Conservation (phyloP, 139 green algal species). For the Haematococcus lacustris region DNA sequence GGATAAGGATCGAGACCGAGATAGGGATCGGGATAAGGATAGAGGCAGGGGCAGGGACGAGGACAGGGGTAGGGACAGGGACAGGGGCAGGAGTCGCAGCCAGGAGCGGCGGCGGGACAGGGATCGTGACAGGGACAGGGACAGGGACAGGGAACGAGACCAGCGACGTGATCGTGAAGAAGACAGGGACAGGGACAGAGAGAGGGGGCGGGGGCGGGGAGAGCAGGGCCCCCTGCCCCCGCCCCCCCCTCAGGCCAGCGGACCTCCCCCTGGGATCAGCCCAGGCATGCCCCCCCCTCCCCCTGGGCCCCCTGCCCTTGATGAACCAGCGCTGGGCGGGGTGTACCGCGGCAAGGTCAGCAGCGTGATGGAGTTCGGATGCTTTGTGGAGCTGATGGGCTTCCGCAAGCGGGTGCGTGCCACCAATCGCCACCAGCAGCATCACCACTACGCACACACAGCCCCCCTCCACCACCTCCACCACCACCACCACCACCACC, state of each 20-base stretch:
- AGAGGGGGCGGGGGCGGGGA: neutral
- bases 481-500: no score
- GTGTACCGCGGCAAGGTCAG: slow-evolving; percentile 67
- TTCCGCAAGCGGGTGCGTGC: slow-evolving; percentile 25
- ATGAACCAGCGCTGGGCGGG: no score
- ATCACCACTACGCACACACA: no score
- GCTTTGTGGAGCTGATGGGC: slow-evolving; percentile 88
- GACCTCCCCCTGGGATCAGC: no score
- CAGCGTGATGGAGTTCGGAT: slow-evolving; percentile 91
- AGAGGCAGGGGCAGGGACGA: slow-evolving; percentile 11
- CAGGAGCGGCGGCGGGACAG: neutral
- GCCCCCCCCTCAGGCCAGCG: slow-evolving; percentile 15
- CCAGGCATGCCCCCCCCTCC: slow-evolving; percentile 20
- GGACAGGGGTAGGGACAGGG: slow-evolving; percentile 4
- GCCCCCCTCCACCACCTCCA: no score
- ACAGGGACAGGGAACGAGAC: slow-evolving; percentile 2
- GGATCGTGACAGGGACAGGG: slow-evolving; percentile 1
- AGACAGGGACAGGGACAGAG: slow-evolving; percentile 13
- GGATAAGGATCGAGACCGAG: no score
- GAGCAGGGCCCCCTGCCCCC: slow-evolving; percentile 9
- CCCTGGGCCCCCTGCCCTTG: slow-evolving; percentile 9
- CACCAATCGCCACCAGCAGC: no score
- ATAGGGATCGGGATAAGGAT: slow-evolving; percentile 10
- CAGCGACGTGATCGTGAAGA: slow-evolving; percentile 7
- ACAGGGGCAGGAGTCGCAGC: neutral